These are phyloP conservation scores for Quercus robur DNA, from an alignment of 306 rosid species.

Conservation along the genomic window DNA sequence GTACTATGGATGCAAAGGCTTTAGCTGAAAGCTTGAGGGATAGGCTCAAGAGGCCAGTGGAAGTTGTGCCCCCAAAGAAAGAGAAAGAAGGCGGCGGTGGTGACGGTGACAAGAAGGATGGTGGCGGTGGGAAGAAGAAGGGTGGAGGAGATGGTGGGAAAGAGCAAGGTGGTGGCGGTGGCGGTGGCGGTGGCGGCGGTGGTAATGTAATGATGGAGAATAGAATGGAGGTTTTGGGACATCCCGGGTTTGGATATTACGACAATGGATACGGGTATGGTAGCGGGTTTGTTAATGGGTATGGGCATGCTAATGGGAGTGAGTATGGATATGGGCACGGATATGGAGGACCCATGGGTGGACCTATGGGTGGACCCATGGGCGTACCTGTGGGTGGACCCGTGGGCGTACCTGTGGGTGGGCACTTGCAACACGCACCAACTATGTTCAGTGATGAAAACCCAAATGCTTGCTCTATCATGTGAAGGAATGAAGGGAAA, in stretches of 20 bases:
- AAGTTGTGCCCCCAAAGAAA: slow-evolving; percentile 56
- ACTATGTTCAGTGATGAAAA: slow-evolving; percentile 80
- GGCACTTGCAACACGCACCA: slow-evolving; percentile 31
- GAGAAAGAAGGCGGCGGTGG: slow-evolving; percentile 30
- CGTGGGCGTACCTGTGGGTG: too few relatives aligned
- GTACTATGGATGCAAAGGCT: slow-evolving; percentile 59
- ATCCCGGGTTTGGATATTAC: not conserved
- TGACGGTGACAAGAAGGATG: slow-evolving; percentile 34
- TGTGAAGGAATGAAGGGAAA: slow-evolving; percentile 33
- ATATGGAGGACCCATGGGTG: slow-evolving; percentile 29
- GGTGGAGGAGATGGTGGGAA: slow-evolving; percentile 14
- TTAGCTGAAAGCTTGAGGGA: slow-evolving; percentile 35
- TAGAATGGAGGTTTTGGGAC: slow-evolving; percentile 24
- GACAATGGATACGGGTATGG: slow-evolving; percentile 17
- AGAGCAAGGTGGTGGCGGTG: slow-evolving; percentile 4
- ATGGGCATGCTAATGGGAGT: slow-evolving; percentile 26
- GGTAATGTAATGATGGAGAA: not conserved
- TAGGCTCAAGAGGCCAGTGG: slow-evolving; percentile 57
- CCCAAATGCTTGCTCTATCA: slow-evolving; percentile 73
- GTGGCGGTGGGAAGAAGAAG: slow-evolving; percentile 27
- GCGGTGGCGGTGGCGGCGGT: slow-evolving; percentile 11
- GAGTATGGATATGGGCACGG: slow-evolving; percentile 39
- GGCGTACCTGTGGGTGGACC: too few relatives aligned
- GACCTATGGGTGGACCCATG: not conserved
- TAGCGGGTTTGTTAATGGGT: slow-evolving; percentile 21